Evolutionary conservation across 2,329 filamentous ascomycete genomes (phyloP), one percentile per base, ranked within the genome.

Genomic region (Pseudonectria foliicola): DNA sequence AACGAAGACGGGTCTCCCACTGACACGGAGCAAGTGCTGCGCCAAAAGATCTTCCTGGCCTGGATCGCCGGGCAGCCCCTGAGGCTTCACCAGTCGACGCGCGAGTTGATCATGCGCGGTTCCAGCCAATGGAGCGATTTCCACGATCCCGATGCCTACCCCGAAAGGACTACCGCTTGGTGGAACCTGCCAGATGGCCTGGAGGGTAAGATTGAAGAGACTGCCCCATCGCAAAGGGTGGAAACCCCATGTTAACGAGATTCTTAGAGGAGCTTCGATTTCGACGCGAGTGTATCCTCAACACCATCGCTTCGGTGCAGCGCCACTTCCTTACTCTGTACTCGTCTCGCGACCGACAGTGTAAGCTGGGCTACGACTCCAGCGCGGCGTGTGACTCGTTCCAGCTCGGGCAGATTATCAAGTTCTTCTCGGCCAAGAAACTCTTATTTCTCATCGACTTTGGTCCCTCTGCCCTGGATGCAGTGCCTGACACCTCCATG

Each of bases 331-430:
- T 88, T 3, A 54, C 57, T 6, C 62, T 83, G 0, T 88, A 87
- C 55, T 75, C 75, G 1, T 82, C 81, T 8, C 75, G 78, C n/a
- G 69, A 62, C 23, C 60, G 65, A 7, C 83, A 87, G 54, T 88
- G 84, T 57, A 77, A 77, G 48, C 69, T 86, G 0, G 82, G 83
- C 34, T 88, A 88, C 57, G 82, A 85, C 50, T 79, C 77, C 3
- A 83, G 77, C 42, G 60, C 72, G 2, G 76, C 82, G 27, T 88
- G 84, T 56, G 84, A 89, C 60, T 80, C 77, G 2, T 89, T 82
- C 51, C 84, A 89, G 58, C 71, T 89, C 1, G 84, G 83, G 14
- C 82, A 88, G 59, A 85, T 85, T 69, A 61, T 86, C 43, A 78
- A 77, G 45, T 88, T 88, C 57, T 72, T 88, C 25, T 62, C 67